Percentiles rank a stretch among this genome's conserved stretches.
Conservation (phyloP, 768 basidiomycete species). For the Boletus speciosus region DNA sequence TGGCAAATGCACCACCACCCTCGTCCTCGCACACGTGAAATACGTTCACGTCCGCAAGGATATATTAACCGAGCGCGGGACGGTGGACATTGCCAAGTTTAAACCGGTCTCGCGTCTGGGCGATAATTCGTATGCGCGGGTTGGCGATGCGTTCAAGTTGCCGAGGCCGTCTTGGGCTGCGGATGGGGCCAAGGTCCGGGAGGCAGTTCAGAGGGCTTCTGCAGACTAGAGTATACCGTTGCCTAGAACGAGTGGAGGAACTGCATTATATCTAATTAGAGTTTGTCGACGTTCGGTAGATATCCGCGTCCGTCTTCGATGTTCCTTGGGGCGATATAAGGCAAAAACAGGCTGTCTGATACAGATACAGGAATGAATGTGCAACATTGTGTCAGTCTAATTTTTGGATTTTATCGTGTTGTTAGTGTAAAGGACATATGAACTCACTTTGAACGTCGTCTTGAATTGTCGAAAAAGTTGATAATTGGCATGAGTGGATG, state of each 20-base stretch:
- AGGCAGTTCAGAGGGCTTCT: conserved; percentile 1
- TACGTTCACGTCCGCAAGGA: conserved; percentile 42
- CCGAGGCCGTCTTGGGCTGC: conserved; percentile 9
- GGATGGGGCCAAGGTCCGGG: conserved; percentile 8
- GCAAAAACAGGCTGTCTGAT: no score
- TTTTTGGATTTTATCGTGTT: no score
- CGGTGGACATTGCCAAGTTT: conserved; percentile 35
- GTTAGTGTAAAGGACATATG: no score
- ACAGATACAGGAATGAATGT: no score
- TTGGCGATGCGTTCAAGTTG: conserved; percentile 23
- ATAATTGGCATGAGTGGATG: no score
- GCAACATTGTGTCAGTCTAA: no score
- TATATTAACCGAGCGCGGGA: conserved; percentile 33
- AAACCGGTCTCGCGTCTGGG: conserved; percentile 36
- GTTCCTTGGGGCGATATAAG: not conserved
- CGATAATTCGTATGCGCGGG: conserved; percentile 34
- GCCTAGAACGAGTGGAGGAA: not conserved
- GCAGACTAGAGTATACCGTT: not conserved
- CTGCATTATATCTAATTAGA: not conserved
- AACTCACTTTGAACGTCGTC: not conserved
- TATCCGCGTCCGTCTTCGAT: not conserved
- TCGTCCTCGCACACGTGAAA: conserved; percentile 39
- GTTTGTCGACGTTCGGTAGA: no score
- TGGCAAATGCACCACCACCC: conserved; percentile 24
- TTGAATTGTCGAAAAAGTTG: no score